These are phyloP conservation scores for Nakataea oryzae DNA, from an alignment of 2,329 filamentous ascomycete genomes.

Conservation along the genomic window DNA sequence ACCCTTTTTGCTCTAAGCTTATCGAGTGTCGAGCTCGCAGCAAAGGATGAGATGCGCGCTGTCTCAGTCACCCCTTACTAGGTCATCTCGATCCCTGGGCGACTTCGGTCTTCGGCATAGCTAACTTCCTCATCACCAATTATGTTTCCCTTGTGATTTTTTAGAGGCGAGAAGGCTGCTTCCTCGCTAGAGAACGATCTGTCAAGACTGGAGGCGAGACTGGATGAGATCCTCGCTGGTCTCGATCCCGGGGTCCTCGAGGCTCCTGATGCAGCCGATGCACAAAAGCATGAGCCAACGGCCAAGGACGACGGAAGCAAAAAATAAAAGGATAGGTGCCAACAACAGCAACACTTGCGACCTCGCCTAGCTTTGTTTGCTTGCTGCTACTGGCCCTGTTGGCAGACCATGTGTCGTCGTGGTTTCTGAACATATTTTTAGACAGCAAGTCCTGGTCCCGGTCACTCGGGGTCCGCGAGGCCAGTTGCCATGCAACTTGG, in stretches of 20 bases:
- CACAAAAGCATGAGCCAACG: too few relatives aligned
- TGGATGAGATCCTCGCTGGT: constrained; percentile 42
- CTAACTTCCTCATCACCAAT: background rate
- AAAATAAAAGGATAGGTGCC: background rate
- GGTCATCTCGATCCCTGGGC: background rate
- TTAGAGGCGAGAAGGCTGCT: constrained; percentile 44
- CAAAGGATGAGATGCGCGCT: background rate
- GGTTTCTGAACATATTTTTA: background rate
- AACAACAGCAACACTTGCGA: background rate
- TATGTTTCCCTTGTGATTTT: background rate
- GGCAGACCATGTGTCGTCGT: background rate
- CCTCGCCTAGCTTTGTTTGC: background rate
- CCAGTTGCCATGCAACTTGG: background rate
- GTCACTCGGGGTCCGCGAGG: background rate
- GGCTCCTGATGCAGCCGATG: background rate
- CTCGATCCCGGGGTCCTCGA: constrained; percentile 22
- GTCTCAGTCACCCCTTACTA: background rate
- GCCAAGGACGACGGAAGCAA: background rate
- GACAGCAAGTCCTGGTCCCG: background rate
- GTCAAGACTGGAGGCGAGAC: constrained; percentile 38
- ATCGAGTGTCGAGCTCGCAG: background rate
- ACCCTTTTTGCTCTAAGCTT: background rate
- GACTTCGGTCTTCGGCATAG: background rate
- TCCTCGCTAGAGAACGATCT: constrained; percentile 41
- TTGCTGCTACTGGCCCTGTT: background rate